Evolutionary conservation across 2,329 filamentous ascomycete species (phyloP).

Genomic region (Aspergillus persii): DNA sequence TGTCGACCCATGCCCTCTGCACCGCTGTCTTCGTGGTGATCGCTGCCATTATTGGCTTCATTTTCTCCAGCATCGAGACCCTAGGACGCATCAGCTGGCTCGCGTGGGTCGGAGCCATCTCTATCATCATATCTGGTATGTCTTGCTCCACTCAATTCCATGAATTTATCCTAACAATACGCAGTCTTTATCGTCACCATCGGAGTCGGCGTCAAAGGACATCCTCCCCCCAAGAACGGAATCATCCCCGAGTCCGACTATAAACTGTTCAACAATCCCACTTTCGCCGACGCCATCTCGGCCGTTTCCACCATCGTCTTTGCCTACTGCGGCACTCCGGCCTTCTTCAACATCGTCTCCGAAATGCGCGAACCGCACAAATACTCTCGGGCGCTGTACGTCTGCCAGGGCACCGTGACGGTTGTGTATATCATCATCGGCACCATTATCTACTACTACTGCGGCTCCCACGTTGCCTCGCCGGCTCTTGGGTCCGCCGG

Average conservation of each 20-base stretch:
- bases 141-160: not conserved
- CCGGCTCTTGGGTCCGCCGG: conserved; percentile 48
- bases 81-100: conserved; percentile 33
- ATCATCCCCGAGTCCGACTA: conserved; percentile 28
- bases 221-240: conserved; percentile 31
- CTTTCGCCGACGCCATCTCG: conserved; percentile 22
- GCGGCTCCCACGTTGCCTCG: conserved; percentile 44
- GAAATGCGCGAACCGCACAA: conserved; percentile 35
- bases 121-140: not conserved
- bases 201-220: conserved; percentile 32
- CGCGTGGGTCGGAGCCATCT: conserved; percentile 30
- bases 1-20: conserved; percentile 36
- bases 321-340: conserved; percentile 20
- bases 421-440: conserved; percentile 33
- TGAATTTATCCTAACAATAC: not conserved
- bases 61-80: conserved; percentile 32
- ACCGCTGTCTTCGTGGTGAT: conserved; percentile 24
- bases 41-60: conserved; percentile 18
- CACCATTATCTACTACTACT: conserved; percentile 45
- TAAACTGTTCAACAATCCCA: conserved; percentile 18
- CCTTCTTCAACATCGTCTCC: conserved; percentile 34
- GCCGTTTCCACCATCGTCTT: conserved; percentile 24
- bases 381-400: conserved; percentile 29
- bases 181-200: conserved; percentile 24
- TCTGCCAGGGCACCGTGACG: conserved; percentile 31